These are phyloP conservation scores for Rhodamnia argentea DNA, from an alignment of 345 rosid species.

Conservation along the genomic window DNA sequence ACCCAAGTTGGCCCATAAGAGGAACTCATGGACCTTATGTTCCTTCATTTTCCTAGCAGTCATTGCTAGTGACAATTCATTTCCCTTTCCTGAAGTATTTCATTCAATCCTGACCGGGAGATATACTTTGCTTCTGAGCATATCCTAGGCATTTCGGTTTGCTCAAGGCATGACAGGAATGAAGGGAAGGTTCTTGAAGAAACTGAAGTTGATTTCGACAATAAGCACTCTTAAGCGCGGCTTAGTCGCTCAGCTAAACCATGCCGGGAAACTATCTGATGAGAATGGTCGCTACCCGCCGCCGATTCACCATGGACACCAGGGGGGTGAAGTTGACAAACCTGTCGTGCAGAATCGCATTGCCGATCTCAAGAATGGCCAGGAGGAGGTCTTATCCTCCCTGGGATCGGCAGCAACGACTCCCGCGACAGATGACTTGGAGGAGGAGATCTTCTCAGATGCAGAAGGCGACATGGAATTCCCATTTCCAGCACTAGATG, in stretches of 20 bases:
- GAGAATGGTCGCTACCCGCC: slow-evolving; percentile 10
- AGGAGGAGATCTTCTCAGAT: not conserved
- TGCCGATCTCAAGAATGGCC: slow-evolving; percentile 12
- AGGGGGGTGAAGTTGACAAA: slow-evolving; percentile 3
- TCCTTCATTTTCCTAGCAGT: not conserved
- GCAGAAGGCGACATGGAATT: slow-evolving; percentile 1
- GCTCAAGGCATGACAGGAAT: slow-evolving; percentile 13
- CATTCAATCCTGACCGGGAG: not conserved
- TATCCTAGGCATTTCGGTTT: not conserved
- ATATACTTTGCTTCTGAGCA: not conserved
- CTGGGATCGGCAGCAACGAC: not conserved
- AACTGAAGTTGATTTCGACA: slow-evolving; percentile 19
- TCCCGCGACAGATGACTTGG: not conserved
- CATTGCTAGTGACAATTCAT: not conserved
- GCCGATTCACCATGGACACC: slow-evolving; percentile 5
- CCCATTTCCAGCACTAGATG: not conserved
- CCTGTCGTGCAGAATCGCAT: not conserved
- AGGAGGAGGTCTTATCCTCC: slow-evolving; percentile 5
- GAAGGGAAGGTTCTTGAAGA: slow-evolving; percentile 62
- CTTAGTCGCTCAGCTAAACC: slow-evolving; percentile 24
- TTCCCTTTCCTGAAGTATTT: not conserved
- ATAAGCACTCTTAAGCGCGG: slow-evolving; percentile 40
- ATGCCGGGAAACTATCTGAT: slow-evolving; percentile 3
- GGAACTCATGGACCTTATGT: not conserved
- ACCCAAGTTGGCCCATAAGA: not conserved